Evolutionary conservation across 169 alveolate genomes (phyloP).

Genomic region (Fabrea salina): DNA sequence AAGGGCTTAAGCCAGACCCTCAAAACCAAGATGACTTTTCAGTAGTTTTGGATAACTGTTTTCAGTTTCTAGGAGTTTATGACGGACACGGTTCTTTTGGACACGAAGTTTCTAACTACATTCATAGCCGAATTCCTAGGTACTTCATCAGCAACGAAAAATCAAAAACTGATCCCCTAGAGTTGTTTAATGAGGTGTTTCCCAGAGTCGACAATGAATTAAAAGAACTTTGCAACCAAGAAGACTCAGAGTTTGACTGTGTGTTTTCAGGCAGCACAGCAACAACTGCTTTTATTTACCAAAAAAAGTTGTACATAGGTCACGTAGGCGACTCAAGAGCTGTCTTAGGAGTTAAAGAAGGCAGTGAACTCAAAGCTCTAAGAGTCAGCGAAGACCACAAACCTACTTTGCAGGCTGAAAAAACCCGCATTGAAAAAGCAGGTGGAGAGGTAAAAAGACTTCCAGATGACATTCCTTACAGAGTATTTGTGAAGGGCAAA

Average conservation of each 20-base stretch:
- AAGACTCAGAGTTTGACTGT: constrained; percentile 29
- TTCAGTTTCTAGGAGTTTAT: constrained; percentile 80
- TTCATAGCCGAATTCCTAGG: constrained; percentile 36
- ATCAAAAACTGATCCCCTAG: neutral
- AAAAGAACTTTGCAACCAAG: neutral
- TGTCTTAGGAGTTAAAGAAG: constrained; percentile 37
- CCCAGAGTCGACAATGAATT: neutral
- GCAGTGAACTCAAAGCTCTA: neutral
- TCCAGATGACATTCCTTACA: constrained; percentile 81
- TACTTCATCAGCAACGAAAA: neutral
- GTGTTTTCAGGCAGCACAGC: constrained; percentile 61
- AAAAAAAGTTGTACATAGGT: constrained; percentile 33
- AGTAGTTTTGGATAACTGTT: constrained; percentile 50
- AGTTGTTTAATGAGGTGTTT: neutral
- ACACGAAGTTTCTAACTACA: constrained; percentile 81
- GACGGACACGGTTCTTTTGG: constrained; percentile 92
- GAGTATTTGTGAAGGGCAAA: constrained; percentile 81
- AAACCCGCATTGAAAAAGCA: constrained; percentile 49
- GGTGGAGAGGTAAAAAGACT: constrained; percentile 78
- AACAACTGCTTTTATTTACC: constrained; percentile 32
- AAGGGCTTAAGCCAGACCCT: constrained; percentile 86
- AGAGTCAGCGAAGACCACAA: constrained; percentile 73
- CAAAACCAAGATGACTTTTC: constrained; percentile 87
- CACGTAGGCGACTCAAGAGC: constrained; percentile 66
- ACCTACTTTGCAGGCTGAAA: constrained; percentile 71